Evolutionary conservation across 1,284 basidiomycete species (phyloP), one percentile per base, ranked within the genome.

Genomic region (Abortiporus biennis): DNA sequence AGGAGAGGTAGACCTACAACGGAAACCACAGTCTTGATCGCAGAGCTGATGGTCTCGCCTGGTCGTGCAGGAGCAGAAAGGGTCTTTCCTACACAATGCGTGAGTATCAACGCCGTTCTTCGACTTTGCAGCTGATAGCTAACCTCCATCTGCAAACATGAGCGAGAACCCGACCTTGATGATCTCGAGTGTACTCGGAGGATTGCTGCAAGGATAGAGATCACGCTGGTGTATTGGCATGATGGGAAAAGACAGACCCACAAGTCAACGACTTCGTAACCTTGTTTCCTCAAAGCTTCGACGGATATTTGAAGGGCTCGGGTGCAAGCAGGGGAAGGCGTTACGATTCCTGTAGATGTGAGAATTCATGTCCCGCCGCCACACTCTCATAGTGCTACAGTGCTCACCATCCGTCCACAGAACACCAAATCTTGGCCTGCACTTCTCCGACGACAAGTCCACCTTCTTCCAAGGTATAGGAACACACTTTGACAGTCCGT

Each of bases 391-490:
- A 39, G 29, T 8, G 32, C 41, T n/a, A 8, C n/a, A 8, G 27
- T 9, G 27, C 65, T 42, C 46, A 74, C 74, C 74, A 54, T 77
- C 74, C 37, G 69, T 64, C 69, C 67, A 71, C 43, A 80, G 66
- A 3, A 79, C 66, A 11, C 76, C 78, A 64, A 74, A 75, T 48
- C 64, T 73, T 15, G 72, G 58, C 53, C 69, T 69, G 43, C 49
- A 35, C 12, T 46, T 55, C 3, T 47, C 42, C 5, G 63, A 47
- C 3, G 64, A 55, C 5, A 79, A 55, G 44, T 72, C 61, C 13
- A 76, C 66, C 13, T 67, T 57, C 41, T 72, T 63, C 69, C 74
- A 84, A 2, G 79, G 76, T 29, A 83, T 65, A 6, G 73, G 72
- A 5, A 70, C 58, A 39, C 72, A 75, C 75, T 78, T 43, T 27